phyloP scores from a whole-genome alignment of 345 rosid genomes.

The Salix viminalis region DNA sequence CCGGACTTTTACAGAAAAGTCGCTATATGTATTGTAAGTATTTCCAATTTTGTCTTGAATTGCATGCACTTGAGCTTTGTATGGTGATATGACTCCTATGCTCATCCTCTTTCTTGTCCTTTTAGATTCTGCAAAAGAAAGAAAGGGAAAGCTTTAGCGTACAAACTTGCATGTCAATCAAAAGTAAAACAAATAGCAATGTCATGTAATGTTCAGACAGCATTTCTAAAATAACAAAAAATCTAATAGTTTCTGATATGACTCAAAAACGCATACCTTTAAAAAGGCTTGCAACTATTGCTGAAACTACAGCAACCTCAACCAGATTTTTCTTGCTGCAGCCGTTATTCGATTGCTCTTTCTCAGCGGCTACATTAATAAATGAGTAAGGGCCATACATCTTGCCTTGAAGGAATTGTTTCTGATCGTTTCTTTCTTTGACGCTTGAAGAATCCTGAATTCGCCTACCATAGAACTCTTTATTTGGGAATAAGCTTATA shows the following conservation, averaged over 20 bases:
- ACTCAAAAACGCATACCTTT: constrained; percentile 23
- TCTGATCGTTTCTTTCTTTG: constrained; percentile 4
- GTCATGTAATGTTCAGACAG: neutral
- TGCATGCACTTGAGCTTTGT: constrained; percentile 47
- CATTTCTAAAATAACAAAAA: neutral
- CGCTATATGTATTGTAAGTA: neutral
- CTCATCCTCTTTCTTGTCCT: constrained; percentile 21
- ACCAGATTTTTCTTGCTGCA: constrained; percentile 30
- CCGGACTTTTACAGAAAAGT: constrained; percentile 28
- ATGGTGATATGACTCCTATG: constrained; percentile 49
- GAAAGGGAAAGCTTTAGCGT: neutral
- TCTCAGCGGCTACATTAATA: constrained; percentile 32
- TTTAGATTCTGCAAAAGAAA: constrained; percentile 5
- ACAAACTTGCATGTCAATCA: neutral
- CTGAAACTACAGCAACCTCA: constrained; percentile 36
- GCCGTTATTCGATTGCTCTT: constrained; percentile 30
- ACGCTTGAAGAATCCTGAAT: constrained; percentile 19
- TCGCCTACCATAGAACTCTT: constrained; percentile 15
- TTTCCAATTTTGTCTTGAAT: constrained; percentile 37
- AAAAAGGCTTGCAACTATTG: constrained; percentile 31
- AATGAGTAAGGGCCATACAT: constrained; percentile 51
- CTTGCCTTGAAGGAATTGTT: constrained; percentile 24
- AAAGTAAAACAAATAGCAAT: neutral
- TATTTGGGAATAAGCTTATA: constrained; percentile 28
- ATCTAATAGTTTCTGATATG: neutral